Percentiles rank a stretch among this genome's conserved stretches.
These are phyloP conservation scores for Pythium chondricola DNA, from an alignment of 352 stramenopile genomes.

Conservation along the genomic window DNA sequence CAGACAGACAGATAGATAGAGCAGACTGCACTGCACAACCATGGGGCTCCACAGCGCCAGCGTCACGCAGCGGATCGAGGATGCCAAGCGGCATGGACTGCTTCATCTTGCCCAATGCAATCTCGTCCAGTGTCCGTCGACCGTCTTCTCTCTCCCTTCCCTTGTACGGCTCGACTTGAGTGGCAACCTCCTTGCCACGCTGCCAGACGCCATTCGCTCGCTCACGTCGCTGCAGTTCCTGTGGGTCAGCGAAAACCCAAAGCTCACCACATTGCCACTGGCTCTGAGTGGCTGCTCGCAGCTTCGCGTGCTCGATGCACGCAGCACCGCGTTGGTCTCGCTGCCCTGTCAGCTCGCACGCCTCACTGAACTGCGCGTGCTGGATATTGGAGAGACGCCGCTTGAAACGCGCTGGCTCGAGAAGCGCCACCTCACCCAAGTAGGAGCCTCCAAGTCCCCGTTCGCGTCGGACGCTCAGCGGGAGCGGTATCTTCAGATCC, in stretches of 20 bases:
- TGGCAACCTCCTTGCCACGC: conserved; percentile 58
- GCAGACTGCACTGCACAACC: conserved; percentile 1
- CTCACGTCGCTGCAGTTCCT: conserved; percentile 65
- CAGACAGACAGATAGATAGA: too few species aligned
- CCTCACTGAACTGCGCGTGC: conserved; percentile 47
- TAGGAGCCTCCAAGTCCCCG: not conserved
- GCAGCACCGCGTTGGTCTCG: conserved; percentile 46
- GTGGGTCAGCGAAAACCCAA: conserved; percentile 83
- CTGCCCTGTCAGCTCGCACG: conserved; percentile 66
- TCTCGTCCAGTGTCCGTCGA: conserved; percentile 33
- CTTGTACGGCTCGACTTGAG: conserved; percentile 77
- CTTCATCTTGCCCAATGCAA: conserved; percentile 46
- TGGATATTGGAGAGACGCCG: conserved; percentile 73
- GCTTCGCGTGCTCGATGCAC: conserved; percentile 70
- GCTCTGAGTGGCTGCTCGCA: conserved; percentile 54
- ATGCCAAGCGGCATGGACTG: conserved; percentile 51
- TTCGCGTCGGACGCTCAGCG: conserved; percentile 7
- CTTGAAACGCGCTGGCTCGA: conserved; percentile 44
- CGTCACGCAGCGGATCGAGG: conserved; percentile 45
- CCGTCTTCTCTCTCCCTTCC: conserved; percentile 22
- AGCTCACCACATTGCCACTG: conserved; percentile 39
- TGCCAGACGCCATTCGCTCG: conserved; percentile 50
- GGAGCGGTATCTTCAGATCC: conserved; percentile 40
- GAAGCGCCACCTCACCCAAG: conserved; percentile 43
- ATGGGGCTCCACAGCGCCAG: conserved; percentile 25